Evolutionary conservation across 1,284 basidiomycete species (phyloP), one percentile per base, ranked within the genome.

Genomic region (Malassezia caprae): DNA sequence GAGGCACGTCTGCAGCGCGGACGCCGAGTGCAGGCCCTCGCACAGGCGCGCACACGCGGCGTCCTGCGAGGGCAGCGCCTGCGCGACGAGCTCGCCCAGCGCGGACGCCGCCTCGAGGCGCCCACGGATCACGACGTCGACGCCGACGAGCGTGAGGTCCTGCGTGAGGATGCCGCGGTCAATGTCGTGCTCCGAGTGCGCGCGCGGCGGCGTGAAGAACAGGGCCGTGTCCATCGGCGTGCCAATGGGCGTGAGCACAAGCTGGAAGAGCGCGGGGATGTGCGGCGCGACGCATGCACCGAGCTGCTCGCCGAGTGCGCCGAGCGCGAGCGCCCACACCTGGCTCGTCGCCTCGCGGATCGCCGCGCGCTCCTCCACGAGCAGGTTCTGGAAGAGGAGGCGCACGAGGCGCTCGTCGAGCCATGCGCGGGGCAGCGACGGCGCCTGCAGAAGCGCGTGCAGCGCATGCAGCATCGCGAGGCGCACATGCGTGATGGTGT

Each of bases 131-230:
- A 90, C 83, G 1, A 83, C 78, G 67, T 96, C 91, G 13, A 82
- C 78, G 7, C 85, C 80, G 24, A 98, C 80, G 19, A 99, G 79
- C 0, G 87, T 83, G 50, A 93, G 78, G 72, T 99, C 94, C 70
- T 96, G 91, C 0, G 83, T 80, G 44, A 96, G 80, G 83, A 98
- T 91, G 56, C 87, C 87, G 79, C 90, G 96, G 78, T 99, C 94
- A 26, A 98, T 87, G 66, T 96, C 93, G 73, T 98, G 69, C 49
- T 88, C 85, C 4, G 80, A 63, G 2, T 66, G 77, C 3, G 56
- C 53, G 77, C 76, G 19, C 76, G 26, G 78, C 70, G 85, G 82
- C 48, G 81, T 79, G 73, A 63, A 86, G 73, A 98, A 90, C 11
- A 80, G 79, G 0, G 80, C 73, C 0, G 82, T 75, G 65, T 94